phyloP scores from a whole-genome alignment of 2,329 filamentous ascomycete species.

The Cadophora sp. region DNA sequence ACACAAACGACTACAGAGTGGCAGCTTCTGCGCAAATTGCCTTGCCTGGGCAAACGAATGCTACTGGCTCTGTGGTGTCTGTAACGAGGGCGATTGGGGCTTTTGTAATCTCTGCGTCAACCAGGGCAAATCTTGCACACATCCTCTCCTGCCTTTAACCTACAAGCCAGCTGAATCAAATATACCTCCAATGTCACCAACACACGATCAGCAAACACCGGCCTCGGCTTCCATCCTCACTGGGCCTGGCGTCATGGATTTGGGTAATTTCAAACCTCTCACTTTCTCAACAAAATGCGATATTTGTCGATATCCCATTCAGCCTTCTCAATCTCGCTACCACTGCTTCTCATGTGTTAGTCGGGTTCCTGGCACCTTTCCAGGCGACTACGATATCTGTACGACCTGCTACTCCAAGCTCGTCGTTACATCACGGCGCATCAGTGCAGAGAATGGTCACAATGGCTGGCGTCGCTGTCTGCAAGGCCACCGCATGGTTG shows the following conservation, averaged over 20 bases:
- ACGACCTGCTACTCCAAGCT: conserved; percentile 76
- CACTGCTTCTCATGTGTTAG: conserved; percentile 81
- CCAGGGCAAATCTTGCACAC: conserved; percentile 79
- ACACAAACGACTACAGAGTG: conserved; percentile 71
- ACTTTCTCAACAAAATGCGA: conserved; percentile 80
- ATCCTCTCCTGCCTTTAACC: conserved; percentile 78
- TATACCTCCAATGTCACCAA: conserved; percentile 49
- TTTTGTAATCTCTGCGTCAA: conserved; percentile 91
- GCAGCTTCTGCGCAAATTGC: conserved; percentile 85
- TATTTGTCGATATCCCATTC: conserved; percentile 76
- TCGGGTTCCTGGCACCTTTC: conserved; percentile 53
- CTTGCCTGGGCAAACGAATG: conserved; percentile 77
- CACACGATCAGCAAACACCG: conserved; percentile 52
- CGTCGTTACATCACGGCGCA: conserved; percentile 62
- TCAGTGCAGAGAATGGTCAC: conserved; percentile 77
- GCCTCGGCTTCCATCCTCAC: conserved; percentile 56
- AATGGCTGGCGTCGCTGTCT: conserved; percentile 85
- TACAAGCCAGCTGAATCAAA: conserved; percentile 56
- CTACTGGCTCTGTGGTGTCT: conserved; percentile 87
- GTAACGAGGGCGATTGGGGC: conserved; percentile 94
- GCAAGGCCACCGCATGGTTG: conserved; percentile 81
- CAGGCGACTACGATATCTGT: conserved; percentile 89
- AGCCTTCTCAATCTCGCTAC: conserved; percentile 71
- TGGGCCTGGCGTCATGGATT: conserved; percentile 53
- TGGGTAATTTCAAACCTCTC: conserved; percentile 67